Evolutionary conservation across 208 protist genomes (phyloP).

Genomic region (Acanthamoeba triangularis): DNA sequence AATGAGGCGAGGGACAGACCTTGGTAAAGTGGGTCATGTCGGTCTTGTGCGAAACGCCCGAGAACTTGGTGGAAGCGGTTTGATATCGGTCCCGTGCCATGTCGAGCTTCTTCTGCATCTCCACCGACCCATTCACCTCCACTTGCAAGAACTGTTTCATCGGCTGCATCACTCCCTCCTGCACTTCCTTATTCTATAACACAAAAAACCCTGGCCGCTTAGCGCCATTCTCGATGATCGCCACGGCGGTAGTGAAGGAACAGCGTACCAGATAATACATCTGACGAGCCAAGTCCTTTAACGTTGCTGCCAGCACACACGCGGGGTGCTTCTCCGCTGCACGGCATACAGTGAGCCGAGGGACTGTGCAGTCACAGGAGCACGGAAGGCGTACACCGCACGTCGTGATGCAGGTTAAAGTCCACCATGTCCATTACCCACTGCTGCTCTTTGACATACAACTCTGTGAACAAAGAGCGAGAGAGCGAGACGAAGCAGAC

Average conservation of each 20-base stretch:
- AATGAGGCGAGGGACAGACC: neutral
- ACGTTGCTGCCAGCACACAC: neutral
- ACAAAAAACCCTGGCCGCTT: neutral
- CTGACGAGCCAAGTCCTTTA: conserved; percentile 29
- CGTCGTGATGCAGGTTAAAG: conserved; percentile 66
- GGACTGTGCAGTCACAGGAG: too few species aligned
- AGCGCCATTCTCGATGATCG: neutral
- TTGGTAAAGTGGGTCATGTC: conserved; percentile 67
- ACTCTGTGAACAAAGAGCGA: neutral
- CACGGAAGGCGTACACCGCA: neutral
- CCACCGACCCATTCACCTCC: conserved; percentile 49
- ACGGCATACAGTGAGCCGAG: neutral
- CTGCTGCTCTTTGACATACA: conserved; percentile 70
- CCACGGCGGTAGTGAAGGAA: neutral
- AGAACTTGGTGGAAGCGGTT: conserved; percentile 62
- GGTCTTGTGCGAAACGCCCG: conserved; percentile 33
- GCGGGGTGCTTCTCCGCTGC: conserved; percentile 24
- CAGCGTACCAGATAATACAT: conserved; percentile 30
- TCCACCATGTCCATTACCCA: conserved; percentile 72
- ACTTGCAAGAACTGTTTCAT: conserved; percentile 65
- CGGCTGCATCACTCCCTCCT: conserved; percentile 8
- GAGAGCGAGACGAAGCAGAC: neutral
- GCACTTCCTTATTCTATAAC: conserved; percentile 28
- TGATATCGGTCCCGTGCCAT: conserved; percentile 53
- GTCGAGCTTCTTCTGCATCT: conserved; percentile 68